Conservation (phyloP, 495 filamentous ascomycete genomes). For the Tuber melanosporum region DNA sequence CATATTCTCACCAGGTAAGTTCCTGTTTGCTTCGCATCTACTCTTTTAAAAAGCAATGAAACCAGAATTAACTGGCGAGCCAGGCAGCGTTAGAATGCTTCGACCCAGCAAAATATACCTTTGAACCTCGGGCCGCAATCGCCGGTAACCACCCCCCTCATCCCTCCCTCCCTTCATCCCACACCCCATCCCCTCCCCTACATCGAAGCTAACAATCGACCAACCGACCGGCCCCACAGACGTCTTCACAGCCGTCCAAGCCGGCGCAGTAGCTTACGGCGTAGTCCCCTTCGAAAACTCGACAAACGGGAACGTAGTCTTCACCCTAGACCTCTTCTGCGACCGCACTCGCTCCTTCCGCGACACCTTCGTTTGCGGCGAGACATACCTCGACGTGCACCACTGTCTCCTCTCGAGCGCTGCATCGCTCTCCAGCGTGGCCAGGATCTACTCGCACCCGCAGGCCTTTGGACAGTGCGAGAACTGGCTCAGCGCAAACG, state of each 20-base stretch:
- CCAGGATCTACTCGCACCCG: slow-evolving; percentile 75
- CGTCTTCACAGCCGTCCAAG: slow-evolving; percentile 72
- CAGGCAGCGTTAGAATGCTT: slow-evolving; percentile 67
- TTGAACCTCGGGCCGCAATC: slow-evolving; percentile 57
- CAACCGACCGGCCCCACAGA: slow-evolving; percentile 47
- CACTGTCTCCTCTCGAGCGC: slow-evolving; percentile 68
- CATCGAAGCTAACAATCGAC: slow-evolving; percentile 32
- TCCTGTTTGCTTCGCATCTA: background rate
- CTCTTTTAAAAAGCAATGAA: background rate
- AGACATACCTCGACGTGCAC: slow-evolving; percentile 76
- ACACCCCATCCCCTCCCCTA: too few relatives aligned
- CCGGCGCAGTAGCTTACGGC: slow-evolving; percentile 55
- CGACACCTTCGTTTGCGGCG: slow-evolving; percentile 66
- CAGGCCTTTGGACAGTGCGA: slow-evolving; percentile 92
- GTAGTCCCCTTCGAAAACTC: slow-evolving; percentile 96
- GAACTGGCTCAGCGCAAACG: slow-evolving; percentile 58
- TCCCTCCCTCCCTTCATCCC: too few relatives aligned
- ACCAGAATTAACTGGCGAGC: background rate
- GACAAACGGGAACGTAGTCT: slow-evolving; percentile 82
- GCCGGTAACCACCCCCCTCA: slow-evolving; percentile 46
- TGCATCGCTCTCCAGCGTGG: slow-evolving; percentile 45
- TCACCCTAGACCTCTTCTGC: slow-evolving; percentile 80
- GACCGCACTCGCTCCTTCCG: slow-evolving; percentile 57
- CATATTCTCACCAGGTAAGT: slow-evolving; percentile 86
- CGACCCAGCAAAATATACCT: slow-evolving; percentile 48